A percentile compares a stretch with the other conserved stretches of the same genome.
These are phyloP conservation scores for Chalciporus piperatoides DNA, from an alignment of 1,284 basidiomycete genomes.

Conservation along the genomic window DNA sequence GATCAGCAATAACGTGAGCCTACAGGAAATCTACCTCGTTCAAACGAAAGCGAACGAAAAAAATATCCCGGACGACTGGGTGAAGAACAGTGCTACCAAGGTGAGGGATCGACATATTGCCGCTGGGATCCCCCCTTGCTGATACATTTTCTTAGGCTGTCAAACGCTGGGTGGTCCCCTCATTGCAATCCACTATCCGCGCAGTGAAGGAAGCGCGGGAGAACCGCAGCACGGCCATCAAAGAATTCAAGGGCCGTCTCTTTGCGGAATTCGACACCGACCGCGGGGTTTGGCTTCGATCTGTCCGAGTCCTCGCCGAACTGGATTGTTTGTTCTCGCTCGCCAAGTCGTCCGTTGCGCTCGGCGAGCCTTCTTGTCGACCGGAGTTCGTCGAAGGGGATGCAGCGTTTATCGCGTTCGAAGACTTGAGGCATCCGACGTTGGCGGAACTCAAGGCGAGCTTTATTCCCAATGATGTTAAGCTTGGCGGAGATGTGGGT, in stretches of 20 bases:
- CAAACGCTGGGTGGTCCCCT: slow-evolving; percentile 74
- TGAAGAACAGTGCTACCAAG: slow-evolving; percentile 79
- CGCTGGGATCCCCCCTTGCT: slow-evolving; percentile 1
- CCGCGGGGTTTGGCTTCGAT: slow-evolving; percentile 73
- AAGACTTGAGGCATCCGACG: slow-evolving; percentile 84
- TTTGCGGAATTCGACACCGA: slow-evolving; percentile 86
- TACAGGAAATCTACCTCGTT: slow-evolving; percentile 83
- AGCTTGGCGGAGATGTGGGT: slow-evolving; percentile 74
- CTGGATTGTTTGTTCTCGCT: slow-evolving; percentile 94
- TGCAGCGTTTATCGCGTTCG: slow-evolving; percentile 76
- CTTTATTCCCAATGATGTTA: slow-evolving; percentile 95
- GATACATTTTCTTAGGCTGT: slow-evolving; percentile 47
- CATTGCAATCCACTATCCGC: slow-evolving; percentile 68
- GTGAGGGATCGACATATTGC: slow-evolving; percentile 34
- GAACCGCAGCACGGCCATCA: slow-evolving; percentile 74
- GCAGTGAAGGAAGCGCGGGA: slow-evolving; percentile 90
- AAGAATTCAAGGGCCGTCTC: slow-evolving; percentile 78
- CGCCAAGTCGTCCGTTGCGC: slow-evolving; percentile 83
- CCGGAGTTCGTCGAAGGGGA: slow-evolving; percentile 84
- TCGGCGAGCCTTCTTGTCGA: slow-evolving; percentile 91
- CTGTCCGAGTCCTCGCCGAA: slow-evolving; percentile 77
- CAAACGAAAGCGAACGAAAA: slow-evolving; percentile 61
- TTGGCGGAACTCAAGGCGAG: slow-evolving; percentile 62
- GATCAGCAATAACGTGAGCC: slow-evolving; percentile 6
- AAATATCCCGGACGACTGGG: slow-evolving; percentile 80